These are phyloP conservation scores for Wakefieldia striispora DNA, from an alignment of 768 basidiomycete genomes.

Conservation along the genomic window DNA sequence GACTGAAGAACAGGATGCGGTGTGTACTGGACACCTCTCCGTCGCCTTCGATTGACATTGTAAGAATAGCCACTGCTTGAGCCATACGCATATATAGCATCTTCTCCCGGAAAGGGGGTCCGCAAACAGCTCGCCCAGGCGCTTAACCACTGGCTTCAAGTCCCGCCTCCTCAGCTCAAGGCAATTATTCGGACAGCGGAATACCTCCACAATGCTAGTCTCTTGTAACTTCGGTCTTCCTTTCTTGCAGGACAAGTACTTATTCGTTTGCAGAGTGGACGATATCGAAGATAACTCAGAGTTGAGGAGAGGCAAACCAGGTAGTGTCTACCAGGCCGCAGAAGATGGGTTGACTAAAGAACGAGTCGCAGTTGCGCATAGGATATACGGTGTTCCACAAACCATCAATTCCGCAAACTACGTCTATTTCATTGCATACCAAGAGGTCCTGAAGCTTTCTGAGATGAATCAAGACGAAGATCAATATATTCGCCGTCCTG, in stretches of 20 bases:
- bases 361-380: constrained; percentile 71
- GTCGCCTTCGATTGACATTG: not conserved
- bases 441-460: constrained; percentile 59
- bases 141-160: constrained; percentile 91
- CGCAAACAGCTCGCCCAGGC: constrained; percentile 83
- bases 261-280: constrained; percentile 62
- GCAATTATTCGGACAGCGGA: constrained; percentile 78
- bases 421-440: constrained; percentile 91
- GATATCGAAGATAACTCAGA: constrained; percentile 94
- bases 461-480: constrained; percentile 5
- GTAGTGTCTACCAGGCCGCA: constrained; percentile 33
- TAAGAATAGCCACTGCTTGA: constrained; percentile 59
- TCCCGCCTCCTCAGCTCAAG: constrained; percentile 66
- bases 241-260: not conserved
- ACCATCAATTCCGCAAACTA: constrained; percentile 98
- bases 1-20: constrained; percentile 24
- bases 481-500: constrained; percentile 38
- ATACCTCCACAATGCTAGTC: constrained; percentile 91
- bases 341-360: not conserved
- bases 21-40: constrained; percentile 4
- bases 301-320: constrained; percentile 80
- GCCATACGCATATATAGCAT: constrained; percentile 82
- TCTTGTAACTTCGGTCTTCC: constrained; percentile 58
- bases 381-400: constrained; percentile 94
- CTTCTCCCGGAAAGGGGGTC: constrained; percentile 90